phyloP scores from a whole-genome alignment of 1,139 yeast species.

The Candida dubliniensis region DNA sequence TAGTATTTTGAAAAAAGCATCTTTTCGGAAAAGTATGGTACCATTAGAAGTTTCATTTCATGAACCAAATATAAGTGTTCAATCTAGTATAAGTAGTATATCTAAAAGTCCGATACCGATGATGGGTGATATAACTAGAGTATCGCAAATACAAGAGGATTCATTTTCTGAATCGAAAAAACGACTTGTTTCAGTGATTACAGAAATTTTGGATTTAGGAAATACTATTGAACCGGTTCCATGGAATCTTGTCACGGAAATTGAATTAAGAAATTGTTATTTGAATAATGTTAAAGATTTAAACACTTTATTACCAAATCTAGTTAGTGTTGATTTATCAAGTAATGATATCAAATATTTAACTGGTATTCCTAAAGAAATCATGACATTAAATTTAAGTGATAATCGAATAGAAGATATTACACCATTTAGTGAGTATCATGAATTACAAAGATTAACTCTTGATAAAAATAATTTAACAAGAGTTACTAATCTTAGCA shows the following conservation, averaged over 20 bases:
- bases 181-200: conserved; percentile 47
- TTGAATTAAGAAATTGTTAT: conserved; percentile 32
- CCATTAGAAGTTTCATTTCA: conserved; percentile 44
- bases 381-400: conserved; percentile 38
- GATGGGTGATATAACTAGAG: conserved; percentile 37
- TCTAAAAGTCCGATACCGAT: conserved; percentile 7
- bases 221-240: conserved; percentile 25
- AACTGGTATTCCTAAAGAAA: conserved; percentile 45
- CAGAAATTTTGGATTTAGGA: conserved; percentile 37
- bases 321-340: conserved; percentile 40
- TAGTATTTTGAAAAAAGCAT: conserved; percentile 17
- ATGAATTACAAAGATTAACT: conserved; percentile 45
- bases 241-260: conserved; percentile 45
- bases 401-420: conserved; percentile 42
- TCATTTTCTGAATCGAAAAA: conserved; percentile 52
- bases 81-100: not conserved
- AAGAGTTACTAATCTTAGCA: conserved; percentile 30
- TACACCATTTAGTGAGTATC: conserved; percentile 40
- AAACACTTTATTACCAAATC: conserved; percentile 44
- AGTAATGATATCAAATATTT: conserved; percentile 44
- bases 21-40: not conserved
- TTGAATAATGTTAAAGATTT: conserved; percentile 47
- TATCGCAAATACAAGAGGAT: conserved; percentile 45
- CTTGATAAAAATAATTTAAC: conserved; percentile 39
- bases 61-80: conserved; percentile 19